Percentiles rank a stretch among this genome's conserved stretches.
Conservation (phyloP, 768 basidiomycete genomes). For the Auricularia heimuer region DNA sequence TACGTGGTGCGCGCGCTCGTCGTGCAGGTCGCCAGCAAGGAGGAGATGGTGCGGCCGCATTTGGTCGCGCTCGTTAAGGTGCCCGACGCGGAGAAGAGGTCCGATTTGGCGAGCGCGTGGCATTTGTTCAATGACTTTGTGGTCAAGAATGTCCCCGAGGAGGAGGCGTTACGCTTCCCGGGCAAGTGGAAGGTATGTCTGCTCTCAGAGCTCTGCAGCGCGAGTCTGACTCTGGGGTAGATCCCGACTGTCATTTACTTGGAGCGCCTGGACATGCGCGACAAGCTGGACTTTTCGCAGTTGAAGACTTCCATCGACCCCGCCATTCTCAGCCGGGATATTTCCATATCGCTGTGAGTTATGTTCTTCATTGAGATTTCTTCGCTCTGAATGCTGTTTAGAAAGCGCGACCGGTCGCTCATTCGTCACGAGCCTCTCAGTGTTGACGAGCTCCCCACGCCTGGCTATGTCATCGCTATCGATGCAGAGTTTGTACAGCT, state of each 20-base stretch:
- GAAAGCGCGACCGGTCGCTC: conserved; percentile 61
- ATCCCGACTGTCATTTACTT: conserved; percentile 84
- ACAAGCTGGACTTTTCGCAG: conserved; percentile 49
- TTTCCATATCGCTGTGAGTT: conserved; percentile 69
- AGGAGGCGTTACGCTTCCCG: conserved; percentile 81
- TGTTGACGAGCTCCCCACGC: conserved; percentile 67
- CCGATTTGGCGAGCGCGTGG: conserved; percentile 53
- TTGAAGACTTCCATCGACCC: conserved; percentile 62
- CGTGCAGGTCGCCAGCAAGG: conserved; percentile 66
- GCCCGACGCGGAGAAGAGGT: conserved; percentile 48
- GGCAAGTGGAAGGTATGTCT: conserved; percentile 79
- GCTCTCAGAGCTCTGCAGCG: too few relatives aligned
- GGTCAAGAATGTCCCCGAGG: conserved; percentile 73
- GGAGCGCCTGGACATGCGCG: conserved; percentile 57
- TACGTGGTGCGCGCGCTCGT: conserved; percentile 81
- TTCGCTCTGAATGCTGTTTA: conserved; percentile 19
- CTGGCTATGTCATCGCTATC: conserved; percentile 85
- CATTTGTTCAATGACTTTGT: conserved; percentile 95
- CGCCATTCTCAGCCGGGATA: conserved; percentile 72
- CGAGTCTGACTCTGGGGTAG: conserved; percentile 27
- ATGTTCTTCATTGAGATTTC: neutral
- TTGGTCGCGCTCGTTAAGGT: conserved; percentile 85
- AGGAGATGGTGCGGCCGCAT: conserved; percentile 43
- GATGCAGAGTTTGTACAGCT: conserved; percentile 97
- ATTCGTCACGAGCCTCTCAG: conserved; percentile 73